Conservation (phyloP, 768 basidiomycete genomes). For the Xerocomellus intermedius region DNA sequence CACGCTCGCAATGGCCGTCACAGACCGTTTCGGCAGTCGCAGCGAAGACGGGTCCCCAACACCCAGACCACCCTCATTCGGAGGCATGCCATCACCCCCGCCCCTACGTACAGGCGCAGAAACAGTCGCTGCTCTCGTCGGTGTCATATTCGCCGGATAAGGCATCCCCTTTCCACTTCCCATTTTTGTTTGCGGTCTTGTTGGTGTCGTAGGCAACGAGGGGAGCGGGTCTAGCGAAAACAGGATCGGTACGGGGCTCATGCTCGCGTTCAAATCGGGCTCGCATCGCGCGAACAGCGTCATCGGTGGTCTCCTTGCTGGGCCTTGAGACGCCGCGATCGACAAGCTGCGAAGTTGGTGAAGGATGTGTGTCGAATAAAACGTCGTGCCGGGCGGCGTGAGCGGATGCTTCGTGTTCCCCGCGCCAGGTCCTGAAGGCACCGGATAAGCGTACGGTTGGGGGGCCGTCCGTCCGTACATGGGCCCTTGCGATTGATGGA, state of each 20-base stretch:
- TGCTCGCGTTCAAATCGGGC: conserved; percentile 46
- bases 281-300: conserved; percentile 65
- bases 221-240: conserved; percentile 57
- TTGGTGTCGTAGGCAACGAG: conserved; percentile 10
- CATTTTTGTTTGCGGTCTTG: not conserved
- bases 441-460: conserved; percentile 17
- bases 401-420: not conserved
- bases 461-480: conserved; percentile 50
- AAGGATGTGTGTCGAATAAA: conserved; percentile 27
- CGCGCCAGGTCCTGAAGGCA: conserved; percentile 6
- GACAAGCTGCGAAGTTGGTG: conserved; percentile 26
- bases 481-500: conserved; percentile 41
- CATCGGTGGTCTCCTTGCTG: conserved; percentile 14
- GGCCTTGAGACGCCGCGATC: conserved; percentile 21
- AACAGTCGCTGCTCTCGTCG: conserved; percentile 32
- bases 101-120: conserved; percentile 30
- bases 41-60: not conserved
- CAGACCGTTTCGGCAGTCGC: conserved; percentile 22
- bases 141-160: conserved; percentile 3
- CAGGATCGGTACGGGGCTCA: conserved; percentile 59
- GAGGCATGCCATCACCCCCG: not conserved
- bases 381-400: conserved; percentile 27
- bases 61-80: not conserved
- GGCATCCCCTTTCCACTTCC: not conserved
- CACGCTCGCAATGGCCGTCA: not conserved